Conservation (phyloP, 164 flowering plant species). For the Stephania yunnanensis region DNA sequence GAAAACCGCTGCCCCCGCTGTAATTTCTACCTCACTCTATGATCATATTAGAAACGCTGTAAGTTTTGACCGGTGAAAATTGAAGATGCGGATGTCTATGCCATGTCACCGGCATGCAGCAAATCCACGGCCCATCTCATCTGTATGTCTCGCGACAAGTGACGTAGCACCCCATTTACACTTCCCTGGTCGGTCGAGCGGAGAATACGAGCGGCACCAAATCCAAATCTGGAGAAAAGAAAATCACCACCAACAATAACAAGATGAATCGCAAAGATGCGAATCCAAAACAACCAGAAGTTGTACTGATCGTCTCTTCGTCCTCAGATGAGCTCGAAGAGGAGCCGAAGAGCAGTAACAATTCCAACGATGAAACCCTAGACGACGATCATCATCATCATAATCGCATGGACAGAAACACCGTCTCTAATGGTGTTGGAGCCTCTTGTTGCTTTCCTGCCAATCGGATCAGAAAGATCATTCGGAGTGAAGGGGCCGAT, state of each 20-base stretch:
- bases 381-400: background rate
- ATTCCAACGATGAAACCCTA: slow-evolving; percentile 11
- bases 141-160: too few relatives aligned
- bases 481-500: slow-evolving; percentile 37
- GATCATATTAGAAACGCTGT: too few relatives aligned
- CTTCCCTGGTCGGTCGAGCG: too few relatives aligned
- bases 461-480: slow-evolving; percentile 41
- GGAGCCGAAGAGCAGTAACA: slow-evolving; percentile 20
- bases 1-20: too few relatives aligned
- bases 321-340: slow-evolving; percentile 15
- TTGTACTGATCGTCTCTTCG: background rate
- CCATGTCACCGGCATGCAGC: too few relatives aligned
- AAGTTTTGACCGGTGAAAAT: too few relatives aligned
- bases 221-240: background rate
- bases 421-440: slow-evolving; percentile 13
- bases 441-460: slow-evolving; percentile 38
- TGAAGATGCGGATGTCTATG: too few relatives aligned
- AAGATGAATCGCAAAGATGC: background rate
- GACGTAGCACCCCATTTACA: too few relatives aligned
- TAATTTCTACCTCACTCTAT: too few relatives aligned
- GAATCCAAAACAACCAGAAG: background rate
- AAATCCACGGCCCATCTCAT: too few relatives aligned
- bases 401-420: background rate
- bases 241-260: background rate
- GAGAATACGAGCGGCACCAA: background rate